Evolutionary conservation across 768 basidiomycete genomes (phyloP), one percentile per base, ranked within the genome.

Genomic region (Termitomyces sp.): DNA sequence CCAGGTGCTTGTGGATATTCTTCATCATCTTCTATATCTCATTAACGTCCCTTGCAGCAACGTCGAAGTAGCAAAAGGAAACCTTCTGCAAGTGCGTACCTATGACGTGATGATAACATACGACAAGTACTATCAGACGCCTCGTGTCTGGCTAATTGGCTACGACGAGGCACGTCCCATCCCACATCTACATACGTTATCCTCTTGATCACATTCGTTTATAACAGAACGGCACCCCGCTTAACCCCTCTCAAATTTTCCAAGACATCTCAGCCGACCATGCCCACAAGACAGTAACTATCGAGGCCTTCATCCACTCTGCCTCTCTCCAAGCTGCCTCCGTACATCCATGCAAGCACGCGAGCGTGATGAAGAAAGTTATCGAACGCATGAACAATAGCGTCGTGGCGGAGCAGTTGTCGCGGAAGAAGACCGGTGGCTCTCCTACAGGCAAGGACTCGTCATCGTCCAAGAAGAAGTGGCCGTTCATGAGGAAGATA

Each of bases 21-120:
- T 34, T 39, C 15, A 8, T 27, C 30, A 39, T 20, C 54, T 22
- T 12, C 27, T 12, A 13, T 24, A 45, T n/a, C 15, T 39, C 31
- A 6, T 37, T 47, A 37, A 24, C 22, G 33, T 15, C 42, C 33
- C 33, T 33, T 52, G 39, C 61, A 92, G 88, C 62, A 75, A 84
- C 65, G 76, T 81, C 20, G 86, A 88, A 63, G 78, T 82, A 22
- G 83, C 86, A 36, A 91, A 86, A 61, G 86, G 85, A 58, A 97
- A 97, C 67, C 79, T 98, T 30, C 78, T 98, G 44, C 93, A 95
- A 81, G 93, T 98, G 42, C 85, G 97, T 68, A 99, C 96, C 12
- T 99, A 99, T 78, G 97, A 99, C 72, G 95, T 98, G 68, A 93
- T 97, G 89, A 98, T 99, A 78, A 93, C 93, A 50, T 99, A 98